A percentile compares a stretch with the other conserved stretches of the same genome.
Evolutionary conservation across 169 alveolate species (phyloP).

Genomic region (Plasmodium knowlesi): DNA sequence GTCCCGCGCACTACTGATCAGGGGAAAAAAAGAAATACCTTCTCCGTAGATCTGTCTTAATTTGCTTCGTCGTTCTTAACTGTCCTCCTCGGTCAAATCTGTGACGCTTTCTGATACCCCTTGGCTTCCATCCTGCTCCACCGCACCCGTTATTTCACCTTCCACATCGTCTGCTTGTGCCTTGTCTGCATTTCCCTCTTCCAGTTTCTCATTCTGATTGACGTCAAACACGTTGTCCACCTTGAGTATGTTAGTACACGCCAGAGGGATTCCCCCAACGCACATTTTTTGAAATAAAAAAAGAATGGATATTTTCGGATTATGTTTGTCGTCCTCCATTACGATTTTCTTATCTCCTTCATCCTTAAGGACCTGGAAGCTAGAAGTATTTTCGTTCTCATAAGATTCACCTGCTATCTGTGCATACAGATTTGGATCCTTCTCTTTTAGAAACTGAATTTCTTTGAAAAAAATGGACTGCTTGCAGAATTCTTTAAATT

Average conservation of each 20-base stretch:
- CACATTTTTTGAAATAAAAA: conserved; percentile 63
- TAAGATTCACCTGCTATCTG: conserved; percentile 22
- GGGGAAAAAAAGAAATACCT: too few relatives aligned
- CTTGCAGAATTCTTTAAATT: conserved; percentile 25
- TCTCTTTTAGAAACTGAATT: conserved; percentile 21
- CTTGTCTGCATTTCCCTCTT: not conserved
- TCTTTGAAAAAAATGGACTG: conserved; percentile 12
- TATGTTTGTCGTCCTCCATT: conserved; percentile 25
- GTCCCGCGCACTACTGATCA: too few relatives aligned
- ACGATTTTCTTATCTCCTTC: conserved; percentile 26
- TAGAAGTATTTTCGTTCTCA: conserved; percentile 28
- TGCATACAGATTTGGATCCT: conserved; percentile 9
- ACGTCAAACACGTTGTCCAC: conserved; percentile 41
- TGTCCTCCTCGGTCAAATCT: conserved; percentile 29
- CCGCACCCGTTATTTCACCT: not conserved
- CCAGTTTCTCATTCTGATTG: not conserved
- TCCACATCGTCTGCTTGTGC: not conserved
- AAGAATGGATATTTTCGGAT: conserved; percentile 50
- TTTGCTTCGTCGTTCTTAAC: too few relatives aligned
- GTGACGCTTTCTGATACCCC: conserved; percentile 20
- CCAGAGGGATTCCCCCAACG: conserved; percentile 71
- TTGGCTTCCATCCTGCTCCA: not conserved
- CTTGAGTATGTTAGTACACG: conserved; percentile 47
- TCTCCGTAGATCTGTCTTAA: not conserved
- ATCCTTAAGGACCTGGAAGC: conserved; percentile 27